Base-by-base conservation (phyloP, 1,284 basidiomycete genomes). In the Moesziomyces globuligerus region DNA sequence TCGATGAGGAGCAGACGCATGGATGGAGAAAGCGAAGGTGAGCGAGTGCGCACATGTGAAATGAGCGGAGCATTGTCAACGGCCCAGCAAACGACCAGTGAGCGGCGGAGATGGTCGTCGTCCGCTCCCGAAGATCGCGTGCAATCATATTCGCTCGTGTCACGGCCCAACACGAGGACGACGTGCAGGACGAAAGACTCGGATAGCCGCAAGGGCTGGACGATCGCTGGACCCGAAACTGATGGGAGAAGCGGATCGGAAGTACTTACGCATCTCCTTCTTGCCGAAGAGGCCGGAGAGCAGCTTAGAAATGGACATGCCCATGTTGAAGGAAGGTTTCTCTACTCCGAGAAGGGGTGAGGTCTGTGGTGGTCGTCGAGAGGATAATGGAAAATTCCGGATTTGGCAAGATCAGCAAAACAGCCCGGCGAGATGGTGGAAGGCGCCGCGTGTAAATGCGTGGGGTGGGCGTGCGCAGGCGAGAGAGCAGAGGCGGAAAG, bases 211-310 rank as follows among this genome's bases (percentile, higher is more conserved):
- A 29, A 26, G 8, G 3, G 32, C 25, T 24, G 18, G 29, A 45
- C 36, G 38, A 51, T 48, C 37, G 49, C 47, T 50, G 21, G 42
- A 34, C 25, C 40, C 20, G 24, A 41, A 7, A n/a, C 48, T 9
- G 21, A 23, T 9, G 11, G 15, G 54, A n/a, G 18, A 7, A 7
- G 25, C 3, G 8, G 6, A 18, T 26, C n/a, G n/a, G n/a, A n/a
- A 13, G 18, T 61, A 78, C 75, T 69, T 65, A 73, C 78, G 74
- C 80, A 81, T 81, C 67, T 81, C 80, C 69, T 77, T 79, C 62
- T 81, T 81, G 74, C 80, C 80, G 44, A 81, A 81, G 59, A 81
- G 78, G 71, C 79, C 79, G 53, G 79, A 80, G 61, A 81, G 75
- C 68, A 80, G 73, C 68, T 80, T 80, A 58, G 78, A 80, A 58